Base-by-base conservation (phyloP, 2,329 filamentous ascomycete genomes). In the Fusarium chaquense region DNA sequence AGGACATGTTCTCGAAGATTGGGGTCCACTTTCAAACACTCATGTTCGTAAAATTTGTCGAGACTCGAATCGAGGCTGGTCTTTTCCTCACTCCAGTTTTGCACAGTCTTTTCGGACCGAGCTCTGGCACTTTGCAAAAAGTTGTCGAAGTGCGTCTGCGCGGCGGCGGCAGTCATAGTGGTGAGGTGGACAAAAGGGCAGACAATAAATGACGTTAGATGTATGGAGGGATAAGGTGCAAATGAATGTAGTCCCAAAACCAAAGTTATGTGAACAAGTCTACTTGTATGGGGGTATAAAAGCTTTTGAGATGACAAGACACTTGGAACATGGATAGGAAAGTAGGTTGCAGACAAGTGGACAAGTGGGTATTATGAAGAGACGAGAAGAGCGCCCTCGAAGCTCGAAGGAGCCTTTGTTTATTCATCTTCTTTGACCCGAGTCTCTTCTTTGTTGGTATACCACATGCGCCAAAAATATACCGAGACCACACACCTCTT, bases 381-480 rank as follows among this genome's bases (percentile, higher is more conserved):
- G 38, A 36, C n/a, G 16, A 36, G 46, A 10, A 40, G 30, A 33
- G 5, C 26, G 16, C 10, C 32, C 20, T 38, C 11, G 30, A 57
- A 38, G 20, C 50, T 43, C 46, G 35, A 32, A 40, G 67, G 33
- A 15, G 46, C 15, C 67, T 60, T 70, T 70, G 44, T 61, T 43
- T 70, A 51, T 61, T 62, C 55, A 38, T 30, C 13, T 30, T 46
- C 54, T 64, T 68, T 54, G 52, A 51, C 13, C 22, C 20, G 12
- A 26, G 38, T 40, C 13, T 12, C 26, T 64, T 33, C 62, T 70
- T 70, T 63, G 50, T 57, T 24, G 18, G 15, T 44, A 50, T 45
- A 22, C 28, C 16, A n/a, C 32, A 58, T 62, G 33, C 33, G 43
- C 20, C 56, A 47, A 52, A 68, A 70, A 70, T 54, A 61, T 41